A percentile compares a stretch with the other conserved stretches of the same genome.
These are phyloP conservation scores for Cladochytrium replicatum DNA, from an alignment of 192 early-diverging fungal species.

Conservation along the genomic window DNA sequence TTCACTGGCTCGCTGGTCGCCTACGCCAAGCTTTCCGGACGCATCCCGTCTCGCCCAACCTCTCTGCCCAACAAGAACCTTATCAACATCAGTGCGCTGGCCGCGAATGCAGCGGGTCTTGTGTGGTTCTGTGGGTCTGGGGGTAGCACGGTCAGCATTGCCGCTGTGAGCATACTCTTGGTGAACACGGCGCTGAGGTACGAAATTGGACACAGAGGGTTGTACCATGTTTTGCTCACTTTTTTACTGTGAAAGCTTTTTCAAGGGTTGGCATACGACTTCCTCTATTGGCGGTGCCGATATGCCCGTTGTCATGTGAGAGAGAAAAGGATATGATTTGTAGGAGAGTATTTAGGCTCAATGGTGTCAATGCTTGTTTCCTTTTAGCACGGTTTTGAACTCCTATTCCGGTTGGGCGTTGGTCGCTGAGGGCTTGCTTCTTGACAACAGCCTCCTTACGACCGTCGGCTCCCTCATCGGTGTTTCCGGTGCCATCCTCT, in stretches of 20 bases:
- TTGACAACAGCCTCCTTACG: slow-evolving; percentile 24
- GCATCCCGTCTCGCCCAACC: slow-evolving; percentile 14
- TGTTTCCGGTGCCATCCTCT: slow-evolving; percentile 23
- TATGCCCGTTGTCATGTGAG: slow-evolving; percentile 32
- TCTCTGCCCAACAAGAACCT: slow-evolving; percentile 23
- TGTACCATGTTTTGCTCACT: not conserved
- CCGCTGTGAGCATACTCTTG: slow-evolving; percentile 11
- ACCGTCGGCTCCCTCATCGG: slow-evolving; percentile 26
- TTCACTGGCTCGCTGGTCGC: slow-evolving; percentile 26
- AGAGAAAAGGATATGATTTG: no score
- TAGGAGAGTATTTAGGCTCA: no score
- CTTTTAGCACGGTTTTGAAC: slow-evolving; percentile 25
- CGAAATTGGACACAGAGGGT: not conserved
- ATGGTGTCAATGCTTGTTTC: no score
- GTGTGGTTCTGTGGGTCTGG: slow-evolving; percentile 12
- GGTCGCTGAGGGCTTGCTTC: slow-evolving; percentile 22
- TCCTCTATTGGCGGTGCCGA: slow-evolving; percentile 27
- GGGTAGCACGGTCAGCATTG: not conserved
- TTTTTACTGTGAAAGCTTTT: slow-evolving; percentile 7
- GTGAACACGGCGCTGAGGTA: slow-evolving; percentile 16
- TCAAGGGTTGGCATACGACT: slow-evolving; percentile 25
- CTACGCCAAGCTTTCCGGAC: slow-evolving; percentile 21
- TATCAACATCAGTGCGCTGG: slow-evolving; percentile 16
- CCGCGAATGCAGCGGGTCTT: slow-evolving; percentile 13
- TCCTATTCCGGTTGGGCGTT: slow-evolving; percentile 31